These are phyloP conservation scores for Diaporthe humulicola DNA, from an alignment of 2,329 filamentous ascomycete genomes.

Conservation along the genomic window DNA sequence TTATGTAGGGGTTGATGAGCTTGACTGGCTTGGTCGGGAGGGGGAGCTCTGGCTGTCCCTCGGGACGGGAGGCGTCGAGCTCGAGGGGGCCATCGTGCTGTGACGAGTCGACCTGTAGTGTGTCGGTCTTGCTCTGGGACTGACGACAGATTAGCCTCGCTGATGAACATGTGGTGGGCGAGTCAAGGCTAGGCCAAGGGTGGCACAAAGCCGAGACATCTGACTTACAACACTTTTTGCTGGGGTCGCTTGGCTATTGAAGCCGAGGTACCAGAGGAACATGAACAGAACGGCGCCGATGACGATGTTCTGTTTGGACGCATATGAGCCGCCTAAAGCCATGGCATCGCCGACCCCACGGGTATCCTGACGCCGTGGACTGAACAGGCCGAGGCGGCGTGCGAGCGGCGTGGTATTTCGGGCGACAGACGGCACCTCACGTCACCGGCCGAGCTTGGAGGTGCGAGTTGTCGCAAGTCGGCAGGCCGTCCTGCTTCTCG, in stretches of 20 bases:
- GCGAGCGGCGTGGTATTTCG: too few species aligned
- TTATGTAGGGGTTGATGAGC: constrained; percentile 37
- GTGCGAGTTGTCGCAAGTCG: constrained; percentile 19
- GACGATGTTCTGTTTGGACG: constrained; percentile 39
- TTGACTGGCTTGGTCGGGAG: constrained; percentile 22
- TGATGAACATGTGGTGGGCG: not conserved
- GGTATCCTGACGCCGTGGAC: not conserved
- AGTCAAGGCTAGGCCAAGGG: not conserved
- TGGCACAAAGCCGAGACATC: constrained; percentile 8
- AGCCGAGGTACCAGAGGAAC: constrained; percentile 35
- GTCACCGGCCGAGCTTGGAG: constrained; percentile 11
- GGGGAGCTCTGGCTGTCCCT: constrained; percentile 4
- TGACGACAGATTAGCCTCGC: not conserved
- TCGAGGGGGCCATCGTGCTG: constrained; percentile 24
- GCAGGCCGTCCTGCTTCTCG: not conserved
- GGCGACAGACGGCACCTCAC: not conserved
- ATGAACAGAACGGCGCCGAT: constrained; percentile 34
- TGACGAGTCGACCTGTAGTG: constrained; percentile 23
- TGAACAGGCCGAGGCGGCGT: not conserved
- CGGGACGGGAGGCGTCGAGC: constrained; percentile 7
- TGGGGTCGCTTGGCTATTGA: constrained; percentile 27
- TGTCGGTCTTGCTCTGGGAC: not conserved
- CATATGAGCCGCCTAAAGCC: constrained; percentile 37
- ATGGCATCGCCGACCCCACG: constrained; percentile 34
- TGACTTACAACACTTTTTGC: constrained; percentile 31